Evolutionary conservation across 2,329 filamentous ascomycete species (phyloP).

Genomic region (Capronia coronata): DNA sequence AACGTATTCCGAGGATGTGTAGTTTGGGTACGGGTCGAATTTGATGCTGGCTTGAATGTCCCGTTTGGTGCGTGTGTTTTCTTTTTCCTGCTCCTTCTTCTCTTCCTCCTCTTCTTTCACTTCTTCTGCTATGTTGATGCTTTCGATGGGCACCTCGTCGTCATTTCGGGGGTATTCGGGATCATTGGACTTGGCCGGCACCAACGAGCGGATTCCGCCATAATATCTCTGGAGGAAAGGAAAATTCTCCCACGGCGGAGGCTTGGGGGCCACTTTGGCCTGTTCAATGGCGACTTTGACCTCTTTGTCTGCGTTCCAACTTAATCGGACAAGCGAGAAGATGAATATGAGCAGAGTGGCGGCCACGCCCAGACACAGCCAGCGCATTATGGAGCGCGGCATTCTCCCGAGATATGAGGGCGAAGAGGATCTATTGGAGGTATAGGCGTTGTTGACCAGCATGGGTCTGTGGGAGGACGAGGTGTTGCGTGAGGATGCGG

Average conservation of each 20-base stretch:
- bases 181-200: constrained; percentile 57
- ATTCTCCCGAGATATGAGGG: constrained; percentile 51
- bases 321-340: constrained; percentile 65
- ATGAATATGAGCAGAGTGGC: constrained; percentile 69
- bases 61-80: constrained; percentile 32
- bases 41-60: constrained; percentile 39
- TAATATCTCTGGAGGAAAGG: constrained; percentile 83
- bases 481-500: constrained; percentile 51
- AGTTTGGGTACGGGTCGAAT: constrained; percentile 65
- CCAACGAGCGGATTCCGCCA: constrained; percentile 71
- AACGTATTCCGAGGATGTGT: constrained; percentile 52
- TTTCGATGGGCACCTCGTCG: constrained; percentile 42
- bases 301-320: constrained; percentile 60
- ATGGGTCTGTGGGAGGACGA: constrained; percentile 38
- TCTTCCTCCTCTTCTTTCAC: constrained; percentile 8
- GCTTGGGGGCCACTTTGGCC: constrained; percentile 30
- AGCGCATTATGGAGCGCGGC: constrained; percentile 68
- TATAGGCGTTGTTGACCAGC: constrained; percentile 34
- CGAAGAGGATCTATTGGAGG: constrained; percentile 31
- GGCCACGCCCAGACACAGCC: constrained; percentile 66
- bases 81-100: constrained; percentile 5
- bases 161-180: constrained; percentile 70
- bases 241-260: constrained; percentile 79
- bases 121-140: constrained; percentile 26
- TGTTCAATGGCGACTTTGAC: constrained; percentile 47